Conservation (phyloP, 2,329 filamentous ascomycete genomes). For the Septoria linicola region DNA sequence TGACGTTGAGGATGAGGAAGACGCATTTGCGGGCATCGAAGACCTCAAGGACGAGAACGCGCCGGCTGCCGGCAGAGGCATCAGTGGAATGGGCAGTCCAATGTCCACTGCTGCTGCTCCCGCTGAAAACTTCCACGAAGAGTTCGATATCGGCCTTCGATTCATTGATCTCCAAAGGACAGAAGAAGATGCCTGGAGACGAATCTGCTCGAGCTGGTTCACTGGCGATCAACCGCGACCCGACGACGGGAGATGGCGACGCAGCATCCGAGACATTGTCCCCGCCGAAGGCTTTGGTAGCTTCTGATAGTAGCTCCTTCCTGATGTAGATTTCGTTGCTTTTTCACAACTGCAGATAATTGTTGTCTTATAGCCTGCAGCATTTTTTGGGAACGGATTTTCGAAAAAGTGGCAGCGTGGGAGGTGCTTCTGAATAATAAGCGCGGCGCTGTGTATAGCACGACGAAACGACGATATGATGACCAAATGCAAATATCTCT, state of each 20-base stretch:
- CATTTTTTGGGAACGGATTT: constrained; percentile 12
- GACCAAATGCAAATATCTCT: constrained; percentile 10
- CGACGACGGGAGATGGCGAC: constrained; percentile 72
- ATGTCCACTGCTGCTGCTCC: constrained; percentile 56
- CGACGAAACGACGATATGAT: constrained; percentile 18
- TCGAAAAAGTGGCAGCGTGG: constrained; percentile 3
- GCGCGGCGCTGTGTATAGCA: constrained; percentile 14
- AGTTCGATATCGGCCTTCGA: constrained; percentile 95
- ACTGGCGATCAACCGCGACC: constrained; percentile 54
- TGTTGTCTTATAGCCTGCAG: constrained; percentile 25
- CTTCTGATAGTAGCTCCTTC: constrained; percentile 14
- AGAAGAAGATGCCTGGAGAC: constrained; percentile 88
- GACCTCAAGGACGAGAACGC: constrained; percentile 71
- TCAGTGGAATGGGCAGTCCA: constrained; percentile 32
- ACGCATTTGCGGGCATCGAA: constrained; percentile 92
- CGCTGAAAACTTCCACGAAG: constrained; percentile 73
- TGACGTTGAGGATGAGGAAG: constrained; percentile 81
- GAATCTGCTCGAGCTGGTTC: constrained; percentile 85
- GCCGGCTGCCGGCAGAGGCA: constrained; percentile 25
- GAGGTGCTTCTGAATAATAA: constrained; percentile 2
- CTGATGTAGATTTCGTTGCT: constrained; percentile 16
- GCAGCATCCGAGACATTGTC: constrained; percentile 30
- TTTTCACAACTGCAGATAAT: constrained; percentile 27
- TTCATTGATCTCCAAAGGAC: constrained; percentile 86
- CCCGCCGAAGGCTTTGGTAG: constrained; percentile 21